Conservation (phyloP, 345 rosid species). For the sweet orange (Citrus sinensis) region DNA sequence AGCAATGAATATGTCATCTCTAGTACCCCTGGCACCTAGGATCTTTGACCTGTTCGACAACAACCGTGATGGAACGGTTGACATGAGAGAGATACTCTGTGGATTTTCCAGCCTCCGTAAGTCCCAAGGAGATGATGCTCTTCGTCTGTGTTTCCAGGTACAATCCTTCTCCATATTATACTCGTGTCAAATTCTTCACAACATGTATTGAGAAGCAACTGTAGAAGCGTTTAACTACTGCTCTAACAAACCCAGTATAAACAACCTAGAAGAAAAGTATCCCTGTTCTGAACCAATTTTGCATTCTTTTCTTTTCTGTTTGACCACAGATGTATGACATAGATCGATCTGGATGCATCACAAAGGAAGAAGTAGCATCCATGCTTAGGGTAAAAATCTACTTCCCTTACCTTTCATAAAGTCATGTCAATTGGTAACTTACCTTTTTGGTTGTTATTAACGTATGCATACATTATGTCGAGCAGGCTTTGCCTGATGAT, state of each 20-base stretch:
- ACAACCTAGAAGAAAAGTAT: neutral
- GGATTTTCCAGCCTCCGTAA: conserved; percentile 68
- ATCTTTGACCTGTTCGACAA: conserved; percentile 59
- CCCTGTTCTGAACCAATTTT: neutral
- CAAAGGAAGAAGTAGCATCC: conserved; percentile 68
- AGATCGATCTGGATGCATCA: conserved; percentile 65
- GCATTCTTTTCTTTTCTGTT: neutral
- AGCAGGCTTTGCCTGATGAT: conserved; percentile 65
- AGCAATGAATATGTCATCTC: conserved; percentile 61
- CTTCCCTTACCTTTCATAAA: neutral
- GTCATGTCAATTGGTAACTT: neutral
- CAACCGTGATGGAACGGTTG: conserved; percentile 62
- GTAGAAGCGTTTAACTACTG: neutral
- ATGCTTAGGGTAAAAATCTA: conserved; percentile 48
- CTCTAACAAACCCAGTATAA: no score
- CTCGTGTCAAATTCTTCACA: neutral
- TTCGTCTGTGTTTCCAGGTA: conserved; percentile 62
- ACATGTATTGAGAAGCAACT: neutral
- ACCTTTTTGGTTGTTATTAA: neutral
- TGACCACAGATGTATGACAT: conserved; percentile 58
- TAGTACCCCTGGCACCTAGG: conserved; percentile 55
- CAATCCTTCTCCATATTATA: neutral
- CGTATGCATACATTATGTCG: neutral
- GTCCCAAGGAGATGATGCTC: conserved; percentile 64
- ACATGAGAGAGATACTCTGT: conserved; percentile 64